These are phyloP conservation scores for Nigrospora oryzae DNA, from an alignment of 2,329 filamentous ascomycete species.

Conservation along the genomic window DNA sequence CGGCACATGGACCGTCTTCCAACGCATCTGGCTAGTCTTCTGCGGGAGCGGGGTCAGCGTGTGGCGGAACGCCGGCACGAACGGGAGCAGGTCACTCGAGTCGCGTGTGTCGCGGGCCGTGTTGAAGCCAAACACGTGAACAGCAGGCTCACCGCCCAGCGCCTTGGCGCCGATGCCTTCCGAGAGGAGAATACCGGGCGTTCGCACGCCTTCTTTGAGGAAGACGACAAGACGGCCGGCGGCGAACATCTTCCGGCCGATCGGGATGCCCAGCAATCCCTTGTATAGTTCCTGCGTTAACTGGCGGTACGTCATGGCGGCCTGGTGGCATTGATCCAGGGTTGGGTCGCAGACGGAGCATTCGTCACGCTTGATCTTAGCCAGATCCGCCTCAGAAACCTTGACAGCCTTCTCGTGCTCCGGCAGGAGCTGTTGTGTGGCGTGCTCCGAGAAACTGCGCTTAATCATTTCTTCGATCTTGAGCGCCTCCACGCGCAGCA, in stretches of 20 bases:
- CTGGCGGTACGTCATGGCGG: slow-evolving; percentile 70
- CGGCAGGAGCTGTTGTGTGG: slow-evolving; percentile 85
- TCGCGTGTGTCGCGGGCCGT: slow-evolving; percentile 61
- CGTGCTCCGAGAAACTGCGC: slow-evolving; percentile 96
- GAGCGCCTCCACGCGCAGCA: slow-evolving; percentile 87
- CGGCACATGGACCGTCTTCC: slow-evolving; percentile 61
- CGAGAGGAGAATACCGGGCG: slow-evolving; percentile 69
- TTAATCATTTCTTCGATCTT: slow-evolving; percentile 99
- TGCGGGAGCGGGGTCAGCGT: slow-evolving; percentile 62
- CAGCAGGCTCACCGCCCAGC: slow-evolving; percentile 48
- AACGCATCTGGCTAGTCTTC: slow-evolving; percentile 55
- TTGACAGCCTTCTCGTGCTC: slow-evolving; percentile 95
- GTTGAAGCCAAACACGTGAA: slow-evolving; percentile 74
- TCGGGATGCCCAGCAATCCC: slow-evolving; percentile 67
- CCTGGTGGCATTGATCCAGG: slow-evolving; percentile 73
- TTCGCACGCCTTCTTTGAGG: slow-evolving; percentile 74
- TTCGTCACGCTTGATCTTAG: slow-evolving; percentile 77
- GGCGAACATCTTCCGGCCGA: slow-evolving; percentile 72
- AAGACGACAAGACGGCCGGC: slow-evolving; percentile 74
- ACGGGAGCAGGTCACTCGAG: slow-evolving; percentile 80
- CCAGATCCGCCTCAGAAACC: slow-evolving; percentile 82
- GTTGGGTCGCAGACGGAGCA: slow-evolving; percentile 76
- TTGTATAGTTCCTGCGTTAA: slow-evolving; percentile 77
- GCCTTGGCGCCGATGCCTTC: slow-evolving; percentile 62
- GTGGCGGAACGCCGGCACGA: slow-evolving; percentile 61